Base-by-base conservation (phyloP, 2,329 filamentous ascomycete species). In the Teratosphaeria zuluensis region DNA sequence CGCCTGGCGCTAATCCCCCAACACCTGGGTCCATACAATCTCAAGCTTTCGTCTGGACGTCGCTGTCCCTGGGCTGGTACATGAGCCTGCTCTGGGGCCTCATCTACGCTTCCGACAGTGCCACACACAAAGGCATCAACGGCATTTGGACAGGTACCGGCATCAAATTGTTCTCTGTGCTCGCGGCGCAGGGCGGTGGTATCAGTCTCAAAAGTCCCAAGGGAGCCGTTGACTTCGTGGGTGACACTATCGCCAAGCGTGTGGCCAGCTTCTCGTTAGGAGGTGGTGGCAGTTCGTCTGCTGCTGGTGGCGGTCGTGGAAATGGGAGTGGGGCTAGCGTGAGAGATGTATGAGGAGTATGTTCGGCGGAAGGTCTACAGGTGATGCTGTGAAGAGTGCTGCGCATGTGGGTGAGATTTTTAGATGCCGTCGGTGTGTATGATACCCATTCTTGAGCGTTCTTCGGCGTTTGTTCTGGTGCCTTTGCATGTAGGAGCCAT, bases 31-130 rank as follows among this genome's bases (percentile, higher is more conserved):
- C 54, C 31, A 38, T 30, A 8, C 54, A 53, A 53, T 80, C 19
- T 16, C 92, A 96, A 70, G 87, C 90, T 14, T 97, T 97, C 68
- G 90, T 96, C 75, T 97, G 92, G 92, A 92, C 91, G 2, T 86
- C 89, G 0, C 78, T 96, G 35, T 88, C 90, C 0, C 80, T 97
- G 55, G 92, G 92, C 54, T 97, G 94, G 94, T 96, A 97, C 72
- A 90, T 96, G 73, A 92, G 90, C 4, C 79, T 97, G 12, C 80
- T 99, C 9, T 99, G 94, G 94, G 87, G 90, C 16, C 89, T 96
- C 66, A 85, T 96, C 56, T 97, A 96, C 72, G 86, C 88, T 31
- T 87, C 86, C 67, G 94, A 99, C 76, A 85, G 91, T 59, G 84
- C 92, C 31, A 84, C 87, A 0, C 92, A 88, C 70, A 92, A 92